These are phyloP conservation scores for Neurospora sp. DNA, from an alignment of 495 filamentous ascomycete genomes.

Conservation along the genomic window DNA sequence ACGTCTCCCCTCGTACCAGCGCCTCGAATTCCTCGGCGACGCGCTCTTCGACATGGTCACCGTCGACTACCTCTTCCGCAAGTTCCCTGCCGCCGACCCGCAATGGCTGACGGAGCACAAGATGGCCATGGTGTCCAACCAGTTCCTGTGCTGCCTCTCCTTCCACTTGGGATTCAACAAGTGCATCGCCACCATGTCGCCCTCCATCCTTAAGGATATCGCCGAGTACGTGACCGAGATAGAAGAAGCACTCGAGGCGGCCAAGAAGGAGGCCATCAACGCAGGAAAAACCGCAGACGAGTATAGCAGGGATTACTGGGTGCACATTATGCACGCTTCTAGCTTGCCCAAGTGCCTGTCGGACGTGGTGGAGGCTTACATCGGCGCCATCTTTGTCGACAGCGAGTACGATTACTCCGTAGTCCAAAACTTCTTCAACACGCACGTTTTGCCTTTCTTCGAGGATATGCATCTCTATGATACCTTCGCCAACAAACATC, in stretches of 20 bases:
- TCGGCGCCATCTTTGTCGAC: slow-evolving; percentile 89
- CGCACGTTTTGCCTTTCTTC: slow-evolving; percentile 66
- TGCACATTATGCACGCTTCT: slow-evolving; percentile 42
- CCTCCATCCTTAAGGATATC: slow-evolving; percentile 51
- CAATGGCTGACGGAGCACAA: slow-evolving; percentile 99
- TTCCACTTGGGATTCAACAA: slow-evolving; percentile 68
- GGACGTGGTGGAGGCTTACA: slow-evolving; percentile 82
- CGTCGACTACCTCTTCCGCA: slow-evolving; percentile 68
- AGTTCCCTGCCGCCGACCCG: slow-evolving; percentile 70
- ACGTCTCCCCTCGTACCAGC: slow-evolving; percentile 77
- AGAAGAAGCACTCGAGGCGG: slow-evolving; percentile 39
- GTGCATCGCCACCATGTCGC: slow-evolving; percentile 55
- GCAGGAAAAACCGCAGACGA: slow-evolving; percentile 26
- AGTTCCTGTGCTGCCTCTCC: slow-evolving; percentile 76
- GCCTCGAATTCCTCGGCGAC: slow-evolving; percentile 90
- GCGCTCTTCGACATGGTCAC: slow-evolving; percentile 81
- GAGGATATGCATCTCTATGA: slow-evolving; percentile 85
- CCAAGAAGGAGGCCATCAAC: slow-evolving; percentile 29
- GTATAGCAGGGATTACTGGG: slow-evolving; percentile 73
- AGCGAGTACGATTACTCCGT: slow-evolving; percentile 66
- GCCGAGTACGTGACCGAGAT: slow-evolving; percentile 61
- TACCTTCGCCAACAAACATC: slow-evolving; percentile 80
- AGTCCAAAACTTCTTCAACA: slow-evolving; percentile 68
- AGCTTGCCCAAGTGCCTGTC: slow-evolving; percentile 80
- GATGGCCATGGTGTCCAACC: slow-evolving; percentile 98